These are phyloP conservation scores for Arthrinium puccinioides DNA, from an alignment of 2,329 filamentous ascomycete species.

Conservation along the genomic window DNA sequence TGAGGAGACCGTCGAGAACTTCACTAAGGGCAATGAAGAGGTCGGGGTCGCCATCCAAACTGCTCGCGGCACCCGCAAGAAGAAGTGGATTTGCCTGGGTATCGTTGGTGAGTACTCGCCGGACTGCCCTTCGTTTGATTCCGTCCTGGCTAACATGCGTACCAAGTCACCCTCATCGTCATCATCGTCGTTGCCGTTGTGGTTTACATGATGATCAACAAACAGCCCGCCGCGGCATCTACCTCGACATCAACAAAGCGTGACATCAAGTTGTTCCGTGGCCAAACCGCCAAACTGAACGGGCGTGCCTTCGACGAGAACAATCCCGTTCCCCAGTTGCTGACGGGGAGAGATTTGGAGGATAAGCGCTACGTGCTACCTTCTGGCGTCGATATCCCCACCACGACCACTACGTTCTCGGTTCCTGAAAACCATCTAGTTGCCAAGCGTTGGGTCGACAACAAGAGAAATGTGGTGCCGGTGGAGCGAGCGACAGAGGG, in stretches of 20 bases:
- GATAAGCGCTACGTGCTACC: not conserved
- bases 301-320: not conserved
- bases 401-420: not conserved
- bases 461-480: not conserved
- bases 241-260: conserved; percentile 79
- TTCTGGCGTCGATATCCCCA: not conserved
- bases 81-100: conserved; percentile 95
- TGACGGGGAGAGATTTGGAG: not conserved
- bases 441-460: conserved; percentile 1
- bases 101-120: conserved; percentile 59
- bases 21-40: conserved; percentile 78
- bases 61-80: conserved; percentile 71
- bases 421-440: not conserved
- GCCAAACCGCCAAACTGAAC: conserved; percentile 1
- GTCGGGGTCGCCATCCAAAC: conserved; percentile 76
- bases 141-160: too few species aligned
- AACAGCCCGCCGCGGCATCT: conserved; percentile 58
- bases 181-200: conserved; percentile 44
- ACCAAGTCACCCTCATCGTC: conserved; percentile 28
- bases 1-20: conserved; percentile 76
- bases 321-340: not conserved
- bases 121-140: too few species aligned
- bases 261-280: conserved; percentile 5
- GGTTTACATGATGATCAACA: conserved; percentile 15
- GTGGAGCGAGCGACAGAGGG: not conserved